Evolutionary conservation across 805 yeast genomes (phyloP).

Genomic region (Yarrowia sp.): DNA sequence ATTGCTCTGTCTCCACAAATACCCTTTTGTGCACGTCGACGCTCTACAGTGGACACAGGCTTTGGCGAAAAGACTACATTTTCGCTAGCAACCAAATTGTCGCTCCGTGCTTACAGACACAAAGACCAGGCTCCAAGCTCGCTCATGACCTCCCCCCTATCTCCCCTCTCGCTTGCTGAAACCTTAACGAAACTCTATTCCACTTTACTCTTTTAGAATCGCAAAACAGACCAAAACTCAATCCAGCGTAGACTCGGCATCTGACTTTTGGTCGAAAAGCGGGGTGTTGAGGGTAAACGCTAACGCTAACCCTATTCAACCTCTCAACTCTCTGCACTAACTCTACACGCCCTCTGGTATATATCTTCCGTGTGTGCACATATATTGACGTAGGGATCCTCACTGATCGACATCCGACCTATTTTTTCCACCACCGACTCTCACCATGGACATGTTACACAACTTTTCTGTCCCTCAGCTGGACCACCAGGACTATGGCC

Average conservation of each 20-base stretch:
- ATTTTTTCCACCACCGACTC: background rate
- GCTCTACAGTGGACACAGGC: too few relatives aligned
- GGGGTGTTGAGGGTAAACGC: background rate
- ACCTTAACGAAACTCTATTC: background rate
- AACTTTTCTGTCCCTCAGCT: background rate
- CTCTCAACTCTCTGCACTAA: background rate
- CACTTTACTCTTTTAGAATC: background rate
- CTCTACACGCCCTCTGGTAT: background rate
- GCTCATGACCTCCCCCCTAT: background rate
- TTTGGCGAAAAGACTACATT: too few relatives aligned
- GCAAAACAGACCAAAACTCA: background rate
- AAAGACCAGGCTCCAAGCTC: too few relatives aligned
- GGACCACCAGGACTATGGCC: background rate
- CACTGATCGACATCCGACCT: background rate
- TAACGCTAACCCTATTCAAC: background rate
- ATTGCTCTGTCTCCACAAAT: too few relatives aligned
- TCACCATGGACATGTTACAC: conserved; percentile 17
- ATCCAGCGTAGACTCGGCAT: background rate
- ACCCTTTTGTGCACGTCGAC: too few relatives aligned
- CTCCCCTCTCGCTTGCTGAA: conserved; percentile 19
- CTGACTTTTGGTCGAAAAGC: background rate
- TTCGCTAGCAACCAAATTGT: too few relatives aligned
- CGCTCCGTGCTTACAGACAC: too few relatives aligned
- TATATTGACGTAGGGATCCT: conserved; percentile 5
- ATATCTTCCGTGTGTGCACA: background rate